Evolutionary conservation across 495 filamentous ascomycete genomes (phyloP).

Genomic region (Hypoxylon fuscum): DNA sequence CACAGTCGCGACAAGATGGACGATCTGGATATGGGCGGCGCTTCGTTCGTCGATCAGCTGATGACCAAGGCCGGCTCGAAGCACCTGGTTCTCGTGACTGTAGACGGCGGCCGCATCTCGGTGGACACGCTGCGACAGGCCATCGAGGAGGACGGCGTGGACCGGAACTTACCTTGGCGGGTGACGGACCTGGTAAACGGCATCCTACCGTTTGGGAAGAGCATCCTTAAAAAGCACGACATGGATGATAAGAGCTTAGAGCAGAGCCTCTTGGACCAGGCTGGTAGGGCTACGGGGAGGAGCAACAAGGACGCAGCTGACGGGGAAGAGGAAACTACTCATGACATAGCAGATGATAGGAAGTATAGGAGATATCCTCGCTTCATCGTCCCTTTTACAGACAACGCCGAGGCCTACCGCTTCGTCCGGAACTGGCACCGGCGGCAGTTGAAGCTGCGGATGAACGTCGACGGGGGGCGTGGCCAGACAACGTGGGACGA

Average conservation of each 20-base stretch:
- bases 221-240: constrained; percentile 31
- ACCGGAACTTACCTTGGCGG: constrained; percentile 56
- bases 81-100: constrained; percentile 55
- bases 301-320: constrained; percentile 1
- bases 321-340: neutral
- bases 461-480: constrained; percentile 29
- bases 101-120: constrained; percentile 51
- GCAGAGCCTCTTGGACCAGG: constrained; percentile 11
- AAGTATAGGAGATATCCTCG: constrained; percentile 38
- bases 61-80: constrained; percentile 43
- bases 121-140: constrained; percentile 43
- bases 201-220: constrained; percentile 40
- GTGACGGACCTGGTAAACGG: constrained; percentile 35
- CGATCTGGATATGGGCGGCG: constrained; percentile 54
- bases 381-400: constrained; percentile 61
- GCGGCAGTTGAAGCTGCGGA: constrained; percentile 47
- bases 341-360: constrained; percentile 1
- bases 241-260: neutral
- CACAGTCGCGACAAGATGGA: constrained; percentile 40
- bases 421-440: constrained; percentile 67
- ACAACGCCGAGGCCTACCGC: constrained; percentile 59
- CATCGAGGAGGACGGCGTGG: constrained; percentile 55
- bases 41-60: constrained; percentile 40
- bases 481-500: constrained; percentile 31
- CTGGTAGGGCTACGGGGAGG: neutral